Base-by-base conservation (phyloP, 345 rosid genomes). In the Salix suchowensis region DNA sequence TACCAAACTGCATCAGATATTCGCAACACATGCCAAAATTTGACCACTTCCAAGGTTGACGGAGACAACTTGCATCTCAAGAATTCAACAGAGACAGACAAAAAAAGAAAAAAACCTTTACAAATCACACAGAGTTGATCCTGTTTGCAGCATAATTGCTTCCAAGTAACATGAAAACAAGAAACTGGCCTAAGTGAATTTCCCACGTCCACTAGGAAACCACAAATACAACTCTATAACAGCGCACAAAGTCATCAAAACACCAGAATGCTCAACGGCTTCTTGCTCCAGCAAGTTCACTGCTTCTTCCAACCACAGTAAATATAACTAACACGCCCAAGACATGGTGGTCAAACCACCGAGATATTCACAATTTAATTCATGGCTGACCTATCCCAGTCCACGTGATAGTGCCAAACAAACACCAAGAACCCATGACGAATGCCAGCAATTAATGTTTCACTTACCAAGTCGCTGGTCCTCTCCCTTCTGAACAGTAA, bases 381-480 rank as follows among this genome's bases (percentile, higher is more conserved):
- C 26, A 21, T 39, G 6, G 72, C 39, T 52, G 54, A 67, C n/a
- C 34, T 36, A 37, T 50, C 26, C 18, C 32, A 52, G 37, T 34
- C 72, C 68, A 52, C 55, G 46, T 11, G 28, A 62, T 16, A 42
- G 46, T 30, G 60, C 21, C 40, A 2, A 52, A 70, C 62, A 37
- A 48, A 48, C 18, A 37, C 23, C 72, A n/a, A 16, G 72, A 68
- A 14, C 24, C 42, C 32, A 37, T 1, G 15, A 70, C 19, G 65
- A 61, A 61, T 44, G 70, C 74, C 75, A 70, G 74, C 70, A 61
- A 77, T 61, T 46, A 70, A 77, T 28, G 61, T 44, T 42, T 26
- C 60, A 46, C 74, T 70, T 70, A 70, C 79, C 79, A 14, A 46
- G 48, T 46, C 42, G 62, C 69, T 58, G 66, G 39, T 16, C 19